These are phyloP conservation scores for Cicer yamashitae DNA, from an alignment of 306 rosid genomes.

Conservation along the genomic window DNA sequence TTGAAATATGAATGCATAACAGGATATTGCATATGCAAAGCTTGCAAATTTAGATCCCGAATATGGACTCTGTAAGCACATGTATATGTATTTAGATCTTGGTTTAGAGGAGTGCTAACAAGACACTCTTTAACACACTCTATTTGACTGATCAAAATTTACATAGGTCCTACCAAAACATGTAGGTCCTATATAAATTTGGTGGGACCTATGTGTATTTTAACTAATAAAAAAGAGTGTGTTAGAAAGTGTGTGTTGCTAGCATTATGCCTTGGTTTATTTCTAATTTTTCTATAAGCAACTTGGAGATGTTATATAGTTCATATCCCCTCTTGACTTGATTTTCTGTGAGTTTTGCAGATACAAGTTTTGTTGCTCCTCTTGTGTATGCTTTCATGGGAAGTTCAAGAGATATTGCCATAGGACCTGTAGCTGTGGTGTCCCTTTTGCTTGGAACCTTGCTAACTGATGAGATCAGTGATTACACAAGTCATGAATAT, in stretches of 20 bases:
- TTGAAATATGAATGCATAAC: constrained; percentile 6
- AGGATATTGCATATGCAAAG: constrained; percentile 58
- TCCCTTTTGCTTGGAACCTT: constrained; percentile 76
- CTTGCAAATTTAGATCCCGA: constrained; percentile 59
- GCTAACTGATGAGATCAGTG: constrained; percentile 52
- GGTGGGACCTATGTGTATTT: no score
- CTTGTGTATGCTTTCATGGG: constrained; percentile 85
- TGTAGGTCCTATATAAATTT: no score
- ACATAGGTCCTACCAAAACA: no score
- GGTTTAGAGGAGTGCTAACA: no score
- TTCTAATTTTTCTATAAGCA: not conserved
- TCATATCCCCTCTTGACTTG: not conserved
- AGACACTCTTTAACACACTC: no score
- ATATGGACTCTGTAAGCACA: constrained; percentile 58
- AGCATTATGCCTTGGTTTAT: not conserved
- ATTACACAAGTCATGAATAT: constrained; percentile 38
- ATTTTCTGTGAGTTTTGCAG: constrained; percentile 44
- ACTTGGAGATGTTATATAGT: not conserved
- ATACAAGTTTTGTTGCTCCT: constrained; percentile 79
- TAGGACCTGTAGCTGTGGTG: constrained; percentile 89
- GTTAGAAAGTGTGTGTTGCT: no score
- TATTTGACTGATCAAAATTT: no score
- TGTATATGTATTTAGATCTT: not conserved
- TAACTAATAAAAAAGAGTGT: no score
- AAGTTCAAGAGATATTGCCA: constrained; percentile 83